These are phyloP conservation scores for Ajuga reptans DNA, from an alignment of 305 asterid species.

Conservation along the genomic window DNA sequence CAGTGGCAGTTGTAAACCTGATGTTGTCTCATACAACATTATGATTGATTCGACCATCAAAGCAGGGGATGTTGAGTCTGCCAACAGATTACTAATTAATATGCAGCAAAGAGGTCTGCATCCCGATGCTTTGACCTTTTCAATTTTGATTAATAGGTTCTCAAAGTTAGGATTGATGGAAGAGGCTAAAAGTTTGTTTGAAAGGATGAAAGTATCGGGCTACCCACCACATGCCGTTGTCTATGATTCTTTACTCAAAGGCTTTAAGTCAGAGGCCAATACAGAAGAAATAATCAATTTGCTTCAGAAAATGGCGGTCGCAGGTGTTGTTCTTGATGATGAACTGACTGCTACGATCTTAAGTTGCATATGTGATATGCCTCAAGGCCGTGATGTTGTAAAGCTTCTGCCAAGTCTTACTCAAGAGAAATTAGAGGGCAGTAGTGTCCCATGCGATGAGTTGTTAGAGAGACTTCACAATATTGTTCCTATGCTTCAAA, in stretches of 20 bases:
- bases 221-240: slow-evolving; percentile 31
- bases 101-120: slow-evolving; percentile 42
- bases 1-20: slow-evolving; percentile 33
- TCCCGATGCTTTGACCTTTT: slow-evolving; percentile 46
- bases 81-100: slow-evolving; percentile 35
- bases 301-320: slow-evolving; percentile 46
- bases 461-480: slow-evolving; percentile 34
- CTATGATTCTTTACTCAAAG: slow-evolving; percentile 57
- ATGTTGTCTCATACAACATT: slow-evolving; percentile 49
- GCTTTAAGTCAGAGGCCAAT: slow-evolving; percentile 40
- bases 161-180: slow-evolving; percentile 46
- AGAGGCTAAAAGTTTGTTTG: slow-evolving; percentile 48
- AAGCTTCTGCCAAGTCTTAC: slow-evolving; percentile 42
- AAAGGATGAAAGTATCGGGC: slow-evolving; percentile 45
- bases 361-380: slow-evolving; percentile 36
- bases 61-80: slow-evolving; percentile 45
- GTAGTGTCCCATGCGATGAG: slow-evolving; percentile 34
- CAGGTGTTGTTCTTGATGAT: slow-evolving; percentile 46
- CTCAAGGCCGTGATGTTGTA: slow-evolving; percentile 36
- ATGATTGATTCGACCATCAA: slow-evolving; percentile 40
- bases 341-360: slow-evolving; percentile 47
- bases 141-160: slow-evolving; percentile 46
- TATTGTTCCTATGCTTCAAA: slow-evolving; percentile 29
- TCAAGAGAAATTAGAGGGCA: slow-evolving; percentile 23
- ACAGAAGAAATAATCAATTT: slow-evolving; percentile 37